Percentiles rank a stretch among this genome's conserved stretches.
Conservation (phyloP, 805 yeast genomes). For the Phaffomyces thermotolerans region DNA sequence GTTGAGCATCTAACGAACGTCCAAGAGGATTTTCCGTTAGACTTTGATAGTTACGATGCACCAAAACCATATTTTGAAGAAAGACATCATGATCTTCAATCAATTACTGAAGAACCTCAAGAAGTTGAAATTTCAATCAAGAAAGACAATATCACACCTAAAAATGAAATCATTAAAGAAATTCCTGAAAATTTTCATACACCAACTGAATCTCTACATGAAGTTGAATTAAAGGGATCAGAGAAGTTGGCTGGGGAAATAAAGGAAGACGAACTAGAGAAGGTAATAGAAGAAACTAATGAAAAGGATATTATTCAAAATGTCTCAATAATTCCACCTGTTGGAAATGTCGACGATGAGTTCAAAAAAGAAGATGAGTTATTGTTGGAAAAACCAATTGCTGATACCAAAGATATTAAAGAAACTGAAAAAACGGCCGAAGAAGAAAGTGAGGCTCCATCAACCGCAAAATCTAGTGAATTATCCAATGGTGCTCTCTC, state of each 20-base stretch:
- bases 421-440: not conserved
- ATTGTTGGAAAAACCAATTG: too few species aligned
- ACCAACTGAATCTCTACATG: not conserved
- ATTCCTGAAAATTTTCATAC: not conserved
- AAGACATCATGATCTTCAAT: conserved; percentile 8
- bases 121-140: not conserved
- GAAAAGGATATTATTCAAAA: too few species aligned
- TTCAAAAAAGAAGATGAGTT: too few species aligned
- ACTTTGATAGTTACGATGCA: conserved; percentile 1
- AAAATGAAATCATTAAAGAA: not conserved
- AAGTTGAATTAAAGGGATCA: not conserved
- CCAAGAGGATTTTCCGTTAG: conserved; percentile 14
- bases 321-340: too few species aligned
- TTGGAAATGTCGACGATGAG: too few species aligned
- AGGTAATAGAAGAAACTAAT: too few species aligned
- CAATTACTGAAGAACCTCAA: conserved; percentile 12
- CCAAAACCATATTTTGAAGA: not conserved
- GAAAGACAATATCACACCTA: not conserved
- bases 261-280: not conserved
- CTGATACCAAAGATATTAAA: too few species aligned
- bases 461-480: conserved; percentile 21
- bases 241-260: not conserved
- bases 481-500: conserved; percentile 14
- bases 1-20: conserved; percentile 18
- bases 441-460: conserved; percentile 14